These are phyloP conservation scores for Sporothrix mexicana DNA, from an alignment of 2,329 filamentous ascomycete genomes.

Conservation along the genomic window DNA sequence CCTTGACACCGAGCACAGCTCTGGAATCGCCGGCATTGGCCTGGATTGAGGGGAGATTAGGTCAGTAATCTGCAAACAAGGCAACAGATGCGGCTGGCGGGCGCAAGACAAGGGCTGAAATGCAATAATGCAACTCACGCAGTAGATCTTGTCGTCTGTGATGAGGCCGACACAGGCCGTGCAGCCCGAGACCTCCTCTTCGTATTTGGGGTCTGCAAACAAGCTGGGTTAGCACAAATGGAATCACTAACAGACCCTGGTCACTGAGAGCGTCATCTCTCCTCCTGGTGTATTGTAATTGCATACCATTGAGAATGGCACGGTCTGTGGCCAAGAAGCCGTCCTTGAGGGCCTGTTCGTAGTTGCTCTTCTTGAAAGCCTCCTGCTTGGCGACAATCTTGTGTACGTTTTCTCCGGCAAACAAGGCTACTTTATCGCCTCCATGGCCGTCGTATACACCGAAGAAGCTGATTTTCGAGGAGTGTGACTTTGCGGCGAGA, in stretches of 20 bases:
- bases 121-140: slow-evolving; percentile 67
- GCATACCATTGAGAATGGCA: slow-evolving; percentile 89
- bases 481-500: slow-evolving; percentile 67
- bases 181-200: slow-evolving; percentile 97
- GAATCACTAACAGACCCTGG: background rate
- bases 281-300: background rate
- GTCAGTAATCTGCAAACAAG: background rate
- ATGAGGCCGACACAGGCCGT: slow-evolving; percentile 92
- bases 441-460: slow-evolving; percentile 98
- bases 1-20: slow-evolving; percentile 94
- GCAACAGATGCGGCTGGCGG: background rate
- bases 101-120: background rate
- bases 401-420: slow-evolving; percentile 90
- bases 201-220: slow-evolving; percentile 84
- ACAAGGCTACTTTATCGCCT: slow-evolving; percentile 93
- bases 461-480: slow-evolving; percentile 87
- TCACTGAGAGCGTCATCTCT: background rate
- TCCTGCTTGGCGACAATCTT: slow-evolving; percentile 95
- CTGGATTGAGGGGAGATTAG: slow-evolving; percentile 55
- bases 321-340: slow-evolving; percentile 95
- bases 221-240: slow-evolving; percentile 30
- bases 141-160: slow-evolving; percentile 89
- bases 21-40: slow-evolving; percentile 97
- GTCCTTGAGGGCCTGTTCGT: slow-evolving; percentile 95
- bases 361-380: slow-evolving; percentile 86